A percentile compares a stretch with the other conserved stretches of the same genome.
These are phyloP conservation scores for Parietichytrium sp. DNA, from an alignment of 108 stramenopile genomes.

Conservation along the genomic window DNA sequence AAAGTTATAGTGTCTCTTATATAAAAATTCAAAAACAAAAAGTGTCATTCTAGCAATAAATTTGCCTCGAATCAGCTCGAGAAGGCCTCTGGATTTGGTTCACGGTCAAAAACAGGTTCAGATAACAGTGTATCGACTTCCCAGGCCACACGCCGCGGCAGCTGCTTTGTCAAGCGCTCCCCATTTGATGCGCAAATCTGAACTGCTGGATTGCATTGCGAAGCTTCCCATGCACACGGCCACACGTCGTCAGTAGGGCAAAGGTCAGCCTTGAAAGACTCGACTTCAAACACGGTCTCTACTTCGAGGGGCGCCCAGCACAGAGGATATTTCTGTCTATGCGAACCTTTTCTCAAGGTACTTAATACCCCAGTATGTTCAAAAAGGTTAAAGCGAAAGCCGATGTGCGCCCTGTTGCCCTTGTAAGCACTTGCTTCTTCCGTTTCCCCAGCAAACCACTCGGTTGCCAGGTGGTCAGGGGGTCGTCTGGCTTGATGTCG, in stretches of 20 bases:
- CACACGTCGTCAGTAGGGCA: constrained; percentile 15
- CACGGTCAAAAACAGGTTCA: no score
- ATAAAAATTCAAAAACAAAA: no score
- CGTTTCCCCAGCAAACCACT: constrained; percentile 1
- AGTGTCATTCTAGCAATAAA: no score
- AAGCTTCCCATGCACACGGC: constrained; percentile 24
- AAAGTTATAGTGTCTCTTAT: no score
- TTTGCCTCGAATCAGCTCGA: no score
- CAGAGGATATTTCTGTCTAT: constrained; percentile 5
- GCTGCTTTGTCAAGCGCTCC: no score
- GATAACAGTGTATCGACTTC: no score
- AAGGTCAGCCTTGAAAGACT: background rate
- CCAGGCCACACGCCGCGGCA: no score
- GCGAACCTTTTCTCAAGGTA: background rate
- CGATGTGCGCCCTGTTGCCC: background rate
- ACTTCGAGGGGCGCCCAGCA: constrained; percentile 1
- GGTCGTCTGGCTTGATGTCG: background rate
- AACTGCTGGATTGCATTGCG: no score
- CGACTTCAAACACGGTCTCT: background rate
- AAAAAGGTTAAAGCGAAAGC: constrained; percentile 29
- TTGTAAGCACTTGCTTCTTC: background rate
- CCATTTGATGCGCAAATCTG: no score
- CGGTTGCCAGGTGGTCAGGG: constrained; percentile 9
- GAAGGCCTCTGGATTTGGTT: no score
- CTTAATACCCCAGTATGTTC: constrained; percentile 6